Percentiles rank a stretch among this genome's conserved stretches.
Conservation (phyloP, 345 rosid genomes). For the Lepidium africanum region DNA sequence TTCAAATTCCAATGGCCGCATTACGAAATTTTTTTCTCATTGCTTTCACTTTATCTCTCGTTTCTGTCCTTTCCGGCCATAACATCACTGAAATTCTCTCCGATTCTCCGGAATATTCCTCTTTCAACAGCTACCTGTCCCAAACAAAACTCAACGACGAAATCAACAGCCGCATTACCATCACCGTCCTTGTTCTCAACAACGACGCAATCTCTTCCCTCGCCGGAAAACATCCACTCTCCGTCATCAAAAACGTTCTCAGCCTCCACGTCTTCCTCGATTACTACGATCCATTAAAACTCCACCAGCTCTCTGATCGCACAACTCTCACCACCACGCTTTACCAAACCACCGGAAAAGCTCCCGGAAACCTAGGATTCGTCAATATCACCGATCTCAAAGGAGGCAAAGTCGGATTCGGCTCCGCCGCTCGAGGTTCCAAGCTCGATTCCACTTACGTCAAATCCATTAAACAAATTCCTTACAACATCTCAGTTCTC, state of each 20-base stretch:
- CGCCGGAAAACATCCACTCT: constrained; percentile 54
- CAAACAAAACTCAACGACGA: constrained; percentile 79
- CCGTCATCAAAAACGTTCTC: constrained; percentile 62
- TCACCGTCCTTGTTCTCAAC: constrained; percentile 70
- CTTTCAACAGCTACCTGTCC: constrained; percentile 56
- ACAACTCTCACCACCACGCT: constrained; percentile 72
- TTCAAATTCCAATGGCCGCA: constrained; percentile 6
- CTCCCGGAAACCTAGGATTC: constrained; percentile 70
- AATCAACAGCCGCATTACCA: constrained; percentile 73
- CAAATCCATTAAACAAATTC: constrained; percentile 65
- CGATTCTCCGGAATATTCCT: constrained; percentile 55
- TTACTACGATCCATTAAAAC: constrained; percentile 71
- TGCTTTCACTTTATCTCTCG: not conserved
- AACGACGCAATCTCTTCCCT: constrained; percentile 72
- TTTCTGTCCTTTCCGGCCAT: constrained; percentile 3
- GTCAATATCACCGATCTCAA: constrained; percentile 84
- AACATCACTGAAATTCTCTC: constrained; percentile 59
- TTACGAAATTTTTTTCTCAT: not conserved
- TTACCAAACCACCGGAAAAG: constrained; percentile 87
- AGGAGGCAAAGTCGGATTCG: constrained; percentile 83
- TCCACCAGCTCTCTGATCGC: constrained; percentile 73
- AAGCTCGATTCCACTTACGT: constrained; percentile 69
- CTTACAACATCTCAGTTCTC: constrained; percentile 75
- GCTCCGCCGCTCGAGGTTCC: constrained; percentile 68
- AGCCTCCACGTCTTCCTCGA: constrained; percentile 78